Evolutionary conservation across 495 filamentous ascomycete species (phyloP).

Genomic region (Pseudomonodictys pantanalensis): DNA sequence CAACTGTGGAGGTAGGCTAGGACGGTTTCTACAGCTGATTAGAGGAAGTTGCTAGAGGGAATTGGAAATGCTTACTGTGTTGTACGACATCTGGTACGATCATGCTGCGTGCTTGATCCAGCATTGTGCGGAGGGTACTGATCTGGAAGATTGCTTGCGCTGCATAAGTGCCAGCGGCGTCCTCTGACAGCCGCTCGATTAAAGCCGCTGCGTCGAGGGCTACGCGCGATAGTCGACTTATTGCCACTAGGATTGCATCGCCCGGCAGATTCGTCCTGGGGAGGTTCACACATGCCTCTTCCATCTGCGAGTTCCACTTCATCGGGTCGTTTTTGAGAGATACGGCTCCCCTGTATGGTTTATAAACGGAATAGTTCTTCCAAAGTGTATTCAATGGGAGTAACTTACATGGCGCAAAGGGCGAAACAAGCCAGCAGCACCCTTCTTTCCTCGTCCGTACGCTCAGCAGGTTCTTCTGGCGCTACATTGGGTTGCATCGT

Average conservation of each 20-base stretch:
- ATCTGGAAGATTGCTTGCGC: background rate
- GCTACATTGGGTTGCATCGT: no score
- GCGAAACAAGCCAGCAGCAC: constrained; percentile 6
- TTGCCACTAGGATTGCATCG: constrained; percentile 2
- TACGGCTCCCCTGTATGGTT: background rate
- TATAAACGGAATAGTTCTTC: background rate
- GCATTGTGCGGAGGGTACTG: background rate
- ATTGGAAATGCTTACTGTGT: background rate
- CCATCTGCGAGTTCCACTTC: constrained; percentile 3
- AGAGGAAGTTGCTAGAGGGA: background rate
- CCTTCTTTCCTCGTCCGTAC: constrained; percentile 2
- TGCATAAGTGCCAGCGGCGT: background rate
- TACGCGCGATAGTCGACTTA: constrained; percentile 1
- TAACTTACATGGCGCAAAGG: background rate
- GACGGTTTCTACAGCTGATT: background rate
- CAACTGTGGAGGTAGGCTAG: background rate
- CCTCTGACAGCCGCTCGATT: background rate
- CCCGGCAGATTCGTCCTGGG: background rate
- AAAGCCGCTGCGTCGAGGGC: background rate
- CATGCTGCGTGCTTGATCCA: background rate
- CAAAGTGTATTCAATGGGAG: background rate
- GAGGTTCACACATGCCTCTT: constrained; percentile 1
- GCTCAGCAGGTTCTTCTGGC: background rate
- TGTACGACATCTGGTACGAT: background rate
- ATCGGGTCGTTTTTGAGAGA: background rate